Evolutionary conservation across 2,329 filamentous ascomycete genomes (phyloP).

Genomic region (Fusarium phyllophilum): DNA sequence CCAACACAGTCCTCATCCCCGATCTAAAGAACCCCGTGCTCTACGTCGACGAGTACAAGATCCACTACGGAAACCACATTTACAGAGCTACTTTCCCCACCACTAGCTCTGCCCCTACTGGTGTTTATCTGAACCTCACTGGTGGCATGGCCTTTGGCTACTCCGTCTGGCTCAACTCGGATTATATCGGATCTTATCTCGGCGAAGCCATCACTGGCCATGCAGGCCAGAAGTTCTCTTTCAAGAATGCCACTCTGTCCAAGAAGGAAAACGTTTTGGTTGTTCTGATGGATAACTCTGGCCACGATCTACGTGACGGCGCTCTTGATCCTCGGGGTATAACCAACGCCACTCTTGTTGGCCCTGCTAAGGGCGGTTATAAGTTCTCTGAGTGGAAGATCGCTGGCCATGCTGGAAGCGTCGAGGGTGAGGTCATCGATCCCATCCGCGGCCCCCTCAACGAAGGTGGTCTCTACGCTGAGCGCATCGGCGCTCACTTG

Average conservation of each 20-base stretch:
- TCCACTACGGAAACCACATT: conserved; percentile 64
- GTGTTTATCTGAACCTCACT: conserved; percentile 61
- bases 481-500: conserved; percentile 68
- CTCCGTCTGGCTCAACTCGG: conserved; percentile 66
- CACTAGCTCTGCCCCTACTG: conserved; percentile 50
- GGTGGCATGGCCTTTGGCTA: conserved; percentile 67
- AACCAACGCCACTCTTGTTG: conserved; percentile 61
- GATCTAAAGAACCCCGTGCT: conserved; percentile 63
- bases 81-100: conserved; percentile 63
- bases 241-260: conserved; percentile 59
- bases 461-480: conserved; percentile 67
- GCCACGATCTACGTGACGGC: conserved; percentile 63
- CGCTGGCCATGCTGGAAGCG: conserved; percentile 63
- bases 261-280: conserved; percentile 59
- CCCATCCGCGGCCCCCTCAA: conserved; percentile 65
- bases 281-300: conserved; percentile 69
- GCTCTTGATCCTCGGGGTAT: conserved; percentile 63
- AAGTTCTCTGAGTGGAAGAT: conserved; percentile 66
- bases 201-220: conserved; percentile 56
- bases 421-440: conserved; percentile 61
- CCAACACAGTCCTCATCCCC: conserved; percentile 57
- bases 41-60: conserved; percentile 67
- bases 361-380: conserved; percentile 42
- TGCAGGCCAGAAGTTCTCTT: conserved; percentile 57
- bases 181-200: conserved; percentile 65